Base-by-base conservation (phyloP, 495 filamentous ascomycete genomes). In the Niebla homalea region DNA sequence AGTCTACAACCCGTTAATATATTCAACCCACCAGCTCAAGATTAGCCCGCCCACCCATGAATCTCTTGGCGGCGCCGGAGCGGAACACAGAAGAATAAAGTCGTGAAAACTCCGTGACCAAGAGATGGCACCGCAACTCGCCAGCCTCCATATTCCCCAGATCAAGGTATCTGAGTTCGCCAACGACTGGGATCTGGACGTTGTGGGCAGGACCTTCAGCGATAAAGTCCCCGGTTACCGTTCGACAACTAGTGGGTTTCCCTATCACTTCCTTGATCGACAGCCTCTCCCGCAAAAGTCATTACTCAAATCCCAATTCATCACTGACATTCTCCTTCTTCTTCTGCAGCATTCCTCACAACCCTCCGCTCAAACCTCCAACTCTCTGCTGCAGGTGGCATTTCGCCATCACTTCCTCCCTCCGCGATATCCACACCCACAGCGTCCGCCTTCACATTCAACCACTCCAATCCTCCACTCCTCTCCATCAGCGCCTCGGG, bases 341-440 rank as follows among this genome's bases (percentile, higher is more conserved):
- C 46, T 48, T 16, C 15, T 25, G 3, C 32, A 64, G 57, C 63
- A 25, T 64, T 64, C 53, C 50, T 64, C 16, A 53, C 52, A 5
- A 61, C 59, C 18, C 54, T 55, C 43, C 50, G 63, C 23, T 36
- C 65, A 11, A 62, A 62, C 36, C 49, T 60, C 20, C 51, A 52
- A 37, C 55, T 64, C 23, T 56, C 60, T 18, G 48, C 47, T 25
- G 60, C 57, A 35, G 29, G 45, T 47, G 50, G 57, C 26, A 52
- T 53, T 4, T 44, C 55, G 26, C 43, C 55, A 43, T 44, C 52
- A 10, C 29, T 51, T 44, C 50, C 37, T 15, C 42, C 46, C 46
- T 52, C 40, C 41, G 22, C 20, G 2, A 43, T 50, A 43, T 53
- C 57, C 7, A 48, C 57, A 10, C 54, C 54, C 22, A 48, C 50